A percentile compares a stretch with the other conserved stretches of the same genome.
phyloP scores from a whole-genome alignment of 2,329 filamentous ascomycete species.

The Calonectria hawksworthii region DNA sequence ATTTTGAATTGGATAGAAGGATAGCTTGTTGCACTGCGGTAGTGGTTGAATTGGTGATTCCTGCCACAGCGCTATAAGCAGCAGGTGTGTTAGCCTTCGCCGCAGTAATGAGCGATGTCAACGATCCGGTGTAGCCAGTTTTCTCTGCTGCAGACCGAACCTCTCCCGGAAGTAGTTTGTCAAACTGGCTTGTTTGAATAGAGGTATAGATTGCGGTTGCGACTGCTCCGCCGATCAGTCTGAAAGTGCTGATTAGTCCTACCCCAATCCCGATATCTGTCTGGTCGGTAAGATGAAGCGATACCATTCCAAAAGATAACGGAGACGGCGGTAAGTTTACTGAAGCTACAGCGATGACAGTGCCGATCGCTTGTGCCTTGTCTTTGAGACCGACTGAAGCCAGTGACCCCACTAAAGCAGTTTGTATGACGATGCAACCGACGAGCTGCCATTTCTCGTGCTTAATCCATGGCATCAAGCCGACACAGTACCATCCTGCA shows the following conservation, averaged over 20 bases:
- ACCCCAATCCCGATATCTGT: constrained; percentile 52
- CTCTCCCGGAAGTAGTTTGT: constrained; percentile 28
- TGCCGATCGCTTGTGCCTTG: constrained; percentile 50
- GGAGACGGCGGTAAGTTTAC: constrained; percentile 47
- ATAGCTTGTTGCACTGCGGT: constrained; percentile 48
- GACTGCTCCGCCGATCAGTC: constrained; percentile 52
- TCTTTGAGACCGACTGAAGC: constrained; percentile 48
- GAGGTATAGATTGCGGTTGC: constrained; percentile 54
- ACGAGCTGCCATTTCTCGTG: constrained; percentile 50
- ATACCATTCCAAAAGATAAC: constrained; percentile 50
- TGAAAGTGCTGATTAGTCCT: constrained; percentile 50
- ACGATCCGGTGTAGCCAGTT: constrained; percentile 33
- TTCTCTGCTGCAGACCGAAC: constrained; percentile 33
- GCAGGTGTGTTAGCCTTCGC: constrained; percentile 47
- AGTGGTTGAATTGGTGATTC: constrained; percentile 44
- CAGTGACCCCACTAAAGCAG: constrained; percentile 49
- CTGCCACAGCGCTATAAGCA: constrained; percentile 44
- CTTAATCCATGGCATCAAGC: constrained; percentile 42
- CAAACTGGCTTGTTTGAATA: constrained; percentile 49
- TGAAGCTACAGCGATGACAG: constrained; percentile 45
- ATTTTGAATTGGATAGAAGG: constrained; percentile 46
- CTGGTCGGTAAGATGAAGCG: constrained; percentile 51
- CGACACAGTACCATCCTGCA: constrained; percentile 44
- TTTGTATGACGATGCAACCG: constrained; percentile 46
- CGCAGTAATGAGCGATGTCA: constrained; percentile 40